phyloP scores from a whole-genome alignment of 352 stramenopile genomes.

The Chrysophaeum taylorii region DNA sequence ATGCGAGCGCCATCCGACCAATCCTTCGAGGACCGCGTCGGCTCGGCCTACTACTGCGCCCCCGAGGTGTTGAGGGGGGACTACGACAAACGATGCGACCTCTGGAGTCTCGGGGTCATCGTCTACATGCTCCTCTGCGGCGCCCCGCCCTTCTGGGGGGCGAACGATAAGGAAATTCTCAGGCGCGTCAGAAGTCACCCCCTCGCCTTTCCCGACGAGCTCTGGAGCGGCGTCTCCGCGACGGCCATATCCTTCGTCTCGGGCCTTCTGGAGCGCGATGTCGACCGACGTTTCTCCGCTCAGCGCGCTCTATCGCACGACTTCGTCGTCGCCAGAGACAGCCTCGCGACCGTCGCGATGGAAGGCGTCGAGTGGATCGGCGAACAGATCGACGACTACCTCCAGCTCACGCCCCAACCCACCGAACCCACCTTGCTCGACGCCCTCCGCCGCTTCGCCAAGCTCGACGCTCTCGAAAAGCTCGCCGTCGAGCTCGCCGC shows the following conservation, averaged over 20 bases:
- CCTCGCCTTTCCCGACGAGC: conserved; percentile 45
- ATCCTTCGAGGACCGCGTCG: neutral
- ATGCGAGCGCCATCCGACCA: neutral
- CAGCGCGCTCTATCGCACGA: neutral
- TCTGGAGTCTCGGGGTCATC: conserved; percentile 89
- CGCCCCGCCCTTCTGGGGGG: conserved; percentile 79
- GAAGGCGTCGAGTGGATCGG: neutral
- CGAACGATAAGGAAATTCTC: conserved; percentile 33
- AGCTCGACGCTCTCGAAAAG: neutral
- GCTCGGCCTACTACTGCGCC: conserved; percentile 35
- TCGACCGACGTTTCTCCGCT: neutral
- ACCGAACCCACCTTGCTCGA: neutral
- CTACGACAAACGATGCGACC: conserved; percentile 80
- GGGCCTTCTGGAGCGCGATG: conserved; percentile 32
- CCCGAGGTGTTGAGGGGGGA: conserved; percentile 79
- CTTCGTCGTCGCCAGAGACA: neutral
- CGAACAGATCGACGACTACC: neutral
- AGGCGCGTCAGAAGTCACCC: conserved; percentile 8
- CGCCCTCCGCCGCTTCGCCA: neutral
- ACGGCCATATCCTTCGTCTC: conserved; percentile 55
- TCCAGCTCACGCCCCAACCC: neutral
- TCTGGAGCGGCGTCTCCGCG: conserved; percentile 52
- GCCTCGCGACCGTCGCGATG: neutral
- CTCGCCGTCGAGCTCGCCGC: neutral
- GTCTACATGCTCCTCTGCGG: conserved; percentile 86